Conservation (phyloP, 2,329 filamentous ascomycete species). For the Alternaria triticimaculans region DNA sequence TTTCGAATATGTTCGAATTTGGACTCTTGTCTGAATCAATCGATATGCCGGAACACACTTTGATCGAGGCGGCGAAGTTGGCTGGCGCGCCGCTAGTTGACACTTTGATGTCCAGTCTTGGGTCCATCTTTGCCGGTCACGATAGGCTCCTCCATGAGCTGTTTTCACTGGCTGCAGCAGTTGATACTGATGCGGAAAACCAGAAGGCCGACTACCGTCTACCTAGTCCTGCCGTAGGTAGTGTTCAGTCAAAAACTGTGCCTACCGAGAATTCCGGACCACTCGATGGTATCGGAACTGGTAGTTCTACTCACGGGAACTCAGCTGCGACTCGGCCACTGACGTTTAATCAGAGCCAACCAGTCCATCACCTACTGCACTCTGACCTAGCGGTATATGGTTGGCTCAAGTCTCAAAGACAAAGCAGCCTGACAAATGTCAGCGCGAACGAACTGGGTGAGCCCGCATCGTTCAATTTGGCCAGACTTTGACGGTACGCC, state of each 20-base stretch:
- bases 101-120: fast-evolving
- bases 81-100: not conserved
- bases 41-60: not conserved
- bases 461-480: not conserved
- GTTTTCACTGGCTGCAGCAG: not conserved
- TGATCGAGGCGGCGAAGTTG: not conserved
- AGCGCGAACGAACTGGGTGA: not conserved
- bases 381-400: not conserved
- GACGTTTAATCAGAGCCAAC: not conserved
- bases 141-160: not conserved
- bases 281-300: not conserved
- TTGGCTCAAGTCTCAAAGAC: not conserved
- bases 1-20: not conserved
- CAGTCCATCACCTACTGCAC: not conserved
- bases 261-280: fast-evolving
- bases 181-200: not conserved
- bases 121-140: fast-evolving
- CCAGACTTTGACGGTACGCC: not conserved
- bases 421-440: fast-evolving
- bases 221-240: not conserved
- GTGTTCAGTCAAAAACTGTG: not conserved
- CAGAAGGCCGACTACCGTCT: not conserved
- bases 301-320: fast-evolving
- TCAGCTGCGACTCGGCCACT: fast-evolving
- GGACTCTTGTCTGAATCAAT: not conserved